phyloP scores from a whole-genome alignment of 306 rosid genomes.

The Sicyos edulis region DNA sequence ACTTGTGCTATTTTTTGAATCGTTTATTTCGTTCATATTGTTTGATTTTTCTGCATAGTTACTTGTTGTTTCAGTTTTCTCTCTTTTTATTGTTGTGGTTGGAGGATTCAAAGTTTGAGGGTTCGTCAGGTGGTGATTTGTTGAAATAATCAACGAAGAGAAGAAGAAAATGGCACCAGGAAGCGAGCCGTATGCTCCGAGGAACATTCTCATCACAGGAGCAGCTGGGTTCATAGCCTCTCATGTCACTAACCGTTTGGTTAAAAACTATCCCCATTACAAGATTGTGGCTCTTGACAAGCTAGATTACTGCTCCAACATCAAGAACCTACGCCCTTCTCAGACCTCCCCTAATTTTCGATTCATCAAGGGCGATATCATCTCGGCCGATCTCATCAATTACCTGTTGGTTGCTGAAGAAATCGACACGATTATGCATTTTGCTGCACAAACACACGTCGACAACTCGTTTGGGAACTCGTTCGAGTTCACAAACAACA shows the following conservation, averaged over 20 bases:
- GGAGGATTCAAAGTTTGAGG: not conserved
- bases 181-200: constrained; percentile 38
- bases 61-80: not conserved
- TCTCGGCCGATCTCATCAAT: constrained; percentile 50
- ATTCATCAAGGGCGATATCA: constrained; percentile 59
- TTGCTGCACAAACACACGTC: constrained; percentile 74
- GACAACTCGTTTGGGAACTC: constrained; percentile 76
- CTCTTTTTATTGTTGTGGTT: not conserved
- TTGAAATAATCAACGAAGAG: constrained; percentile 12
- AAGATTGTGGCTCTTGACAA: constrained; percentile 62
- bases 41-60: not conserved
- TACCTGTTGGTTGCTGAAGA: constrained; percentile 49
- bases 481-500: constrained; percentile 66
- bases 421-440: constrained; percentile 72
- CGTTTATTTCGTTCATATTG: not conserved
- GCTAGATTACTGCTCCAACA: constrained; percentile 58
- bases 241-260: constrained; percentile 52
- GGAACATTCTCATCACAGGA: constrained; percentile 58
- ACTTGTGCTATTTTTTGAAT: not conserved
- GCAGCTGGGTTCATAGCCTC: constrained; percentile 76
- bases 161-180: constrained; percentile 34
- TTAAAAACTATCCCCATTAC: constrained; percentile 47
- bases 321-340: constrained; percentile 45
- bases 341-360: constrained; percentile 44
- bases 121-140: not conserved